phyloP scores from a whole-genome alignment of 2,329 filamentous ascomycete species.

The Xylaria multiplex region DNA sequence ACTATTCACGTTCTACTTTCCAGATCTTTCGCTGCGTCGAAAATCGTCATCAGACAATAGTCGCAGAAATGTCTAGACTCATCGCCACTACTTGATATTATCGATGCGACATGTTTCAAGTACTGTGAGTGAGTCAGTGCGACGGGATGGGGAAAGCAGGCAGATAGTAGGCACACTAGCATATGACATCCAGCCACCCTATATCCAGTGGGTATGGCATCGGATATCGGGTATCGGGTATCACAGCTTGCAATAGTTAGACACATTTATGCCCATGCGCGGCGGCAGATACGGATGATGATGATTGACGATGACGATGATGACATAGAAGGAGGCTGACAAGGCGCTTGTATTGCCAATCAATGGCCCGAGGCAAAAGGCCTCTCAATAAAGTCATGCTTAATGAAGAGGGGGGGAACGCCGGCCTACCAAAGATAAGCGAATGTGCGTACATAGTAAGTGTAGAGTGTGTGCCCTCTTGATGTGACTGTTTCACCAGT shows the following conservation, averaged over 20 bases:
- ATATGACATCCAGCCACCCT: constrained; percentile 19
- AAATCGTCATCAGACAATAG: not conserved
- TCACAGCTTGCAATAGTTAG: constrained; percentile 9
- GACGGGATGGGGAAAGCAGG: constrained; percentile 7
- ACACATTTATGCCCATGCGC: constrained; percentile 9
- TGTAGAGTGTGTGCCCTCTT: not conserved
- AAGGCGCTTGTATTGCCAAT: constrained; percentile 31
- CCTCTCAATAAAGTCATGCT: constrained; percentile 3
- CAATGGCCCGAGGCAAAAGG: constrained; percentile 8
- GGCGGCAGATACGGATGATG: constrained; percentile 29
- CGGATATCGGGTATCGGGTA: not conserved
- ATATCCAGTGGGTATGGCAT: not conserved
- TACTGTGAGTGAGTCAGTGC: constrained; percentile 17
- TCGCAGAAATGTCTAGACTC: not conserved
- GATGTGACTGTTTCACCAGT: constrained; percentile 28
- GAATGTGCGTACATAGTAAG: too few species aligned
- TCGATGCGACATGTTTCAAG: constrained; percentile 18
- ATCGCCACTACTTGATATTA: not conserved
- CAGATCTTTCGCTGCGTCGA: not conserved
- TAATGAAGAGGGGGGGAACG: constrained; percentile 13
- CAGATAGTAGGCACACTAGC: not conserved
- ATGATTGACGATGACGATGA: not conserved
- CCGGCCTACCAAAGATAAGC: not conserved
- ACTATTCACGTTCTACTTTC: too few species aligned
- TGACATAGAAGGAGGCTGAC: constrained; percentile 21